A percentile compares a stretch with the other conserved stretches of the same genome.
phyloP scores from a whole-genome alignment of 1,139 yeast genomes.

The Hansenula anomala region DNA sequence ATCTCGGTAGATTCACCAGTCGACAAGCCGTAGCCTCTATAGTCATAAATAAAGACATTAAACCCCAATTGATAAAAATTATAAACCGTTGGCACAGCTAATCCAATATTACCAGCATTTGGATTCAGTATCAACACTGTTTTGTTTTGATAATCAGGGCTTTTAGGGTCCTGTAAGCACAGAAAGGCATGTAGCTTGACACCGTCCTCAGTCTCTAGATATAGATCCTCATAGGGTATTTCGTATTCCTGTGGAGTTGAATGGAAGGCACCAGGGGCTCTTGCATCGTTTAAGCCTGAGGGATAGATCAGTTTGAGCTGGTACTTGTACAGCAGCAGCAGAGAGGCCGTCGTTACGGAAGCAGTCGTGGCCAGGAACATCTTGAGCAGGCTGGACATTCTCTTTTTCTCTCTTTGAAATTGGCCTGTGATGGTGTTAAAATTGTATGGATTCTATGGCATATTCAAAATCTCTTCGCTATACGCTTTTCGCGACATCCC shows the following conservation, averaged over 20 bases:
- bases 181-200: conserved; percentile 45
- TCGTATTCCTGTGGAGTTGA: conserved; percentile 74
- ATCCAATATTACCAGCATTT: conserved; percentile 97
- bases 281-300: conserved; percentile 72
- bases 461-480: too few relatives aligned
- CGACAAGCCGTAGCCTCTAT: conserved; percentile 88
- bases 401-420: too few relatives aligned
- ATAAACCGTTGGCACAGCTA: conserved; percentile 78
- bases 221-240: conserved; percentile 62
- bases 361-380: conserved; percentile 26
- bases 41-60: conserved; percentile 83
- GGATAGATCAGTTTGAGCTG: conserved; percentile 80
- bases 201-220: conserved; percentile 66
- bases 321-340: conserved; percentile 56
- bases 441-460: too few relatives aligned
- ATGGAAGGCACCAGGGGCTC: conserved; percentile 57
- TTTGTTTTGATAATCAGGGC: conserved; percentile 29
- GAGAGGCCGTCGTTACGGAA: conserved; percentile 29
- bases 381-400: conserved; percentile 10
- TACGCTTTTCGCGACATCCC: neutral
- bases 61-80: conserved; percentile 63
- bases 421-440: too few relatives aligned
- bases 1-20: conserved; percentile 72
- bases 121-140: conserved; percentile 83
- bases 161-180: conserved; percentile 31